These are phyloP conservation scores for Sporothrix luriei DNA, from an alignment of 2,329 filamentous ascomycete genomes.

Conservation along the genomic window DNA sequence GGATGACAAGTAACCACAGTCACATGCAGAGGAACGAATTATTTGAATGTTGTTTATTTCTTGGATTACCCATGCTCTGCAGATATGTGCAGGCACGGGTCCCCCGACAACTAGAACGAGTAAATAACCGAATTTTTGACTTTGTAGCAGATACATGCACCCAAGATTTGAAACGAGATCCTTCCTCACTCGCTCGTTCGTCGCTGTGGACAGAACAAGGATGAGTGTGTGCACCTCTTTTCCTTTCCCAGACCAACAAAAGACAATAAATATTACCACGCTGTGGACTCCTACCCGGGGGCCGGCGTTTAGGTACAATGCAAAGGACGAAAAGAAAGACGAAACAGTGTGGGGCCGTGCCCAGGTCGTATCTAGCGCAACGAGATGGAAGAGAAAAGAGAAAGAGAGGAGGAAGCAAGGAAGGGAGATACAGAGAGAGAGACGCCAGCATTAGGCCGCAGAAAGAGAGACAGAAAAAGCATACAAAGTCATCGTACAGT, in stretches of 20 bases:
- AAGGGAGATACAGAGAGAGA: neutral
- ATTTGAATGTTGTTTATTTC: neutral
- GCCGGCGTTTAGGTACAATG: constrained; percentile 31
- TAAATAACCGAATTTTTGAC: neutral
- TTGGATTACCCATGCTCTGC: neutral
- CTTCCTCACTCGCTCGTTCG: neutral
- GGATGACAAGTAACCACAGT: too few species aligned
- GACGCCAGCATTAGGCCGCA: neutral
- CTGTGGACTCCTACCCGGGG: constrained; percentile 33
- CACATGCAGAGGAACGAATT: neutral
- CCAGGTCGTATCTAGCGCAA: constrained; percentile 28
- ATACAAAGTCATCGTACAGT: constrained; percentile 20
- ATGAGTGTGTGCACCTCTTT: neutral
- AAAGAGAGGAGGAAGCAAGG: constrained; percentile 6
- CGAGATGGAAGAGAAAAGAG: neutral
- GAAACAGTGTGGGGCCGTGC: constrained; percentile 23
- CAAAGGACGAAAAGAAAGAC: constrained; percentile 23
- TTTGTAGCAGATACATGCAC: constrained; percentile 15
- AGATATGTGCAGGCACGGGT: neutral
- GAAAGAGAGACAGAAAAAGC: neutral
- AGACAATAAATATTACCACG: constrained; percentile 31
- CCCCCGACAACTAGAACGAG: neutral
- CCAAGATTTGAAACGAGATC: neutral
- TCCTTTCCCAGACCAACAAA: neutral
- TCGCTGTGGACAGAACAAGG: neutral